Evolutionary conservation across 1,284 basidiomycete genomes (phyloP), one percentile per base, ranked within the genome.

Genomic region (Vanrija sp.): DNA sequence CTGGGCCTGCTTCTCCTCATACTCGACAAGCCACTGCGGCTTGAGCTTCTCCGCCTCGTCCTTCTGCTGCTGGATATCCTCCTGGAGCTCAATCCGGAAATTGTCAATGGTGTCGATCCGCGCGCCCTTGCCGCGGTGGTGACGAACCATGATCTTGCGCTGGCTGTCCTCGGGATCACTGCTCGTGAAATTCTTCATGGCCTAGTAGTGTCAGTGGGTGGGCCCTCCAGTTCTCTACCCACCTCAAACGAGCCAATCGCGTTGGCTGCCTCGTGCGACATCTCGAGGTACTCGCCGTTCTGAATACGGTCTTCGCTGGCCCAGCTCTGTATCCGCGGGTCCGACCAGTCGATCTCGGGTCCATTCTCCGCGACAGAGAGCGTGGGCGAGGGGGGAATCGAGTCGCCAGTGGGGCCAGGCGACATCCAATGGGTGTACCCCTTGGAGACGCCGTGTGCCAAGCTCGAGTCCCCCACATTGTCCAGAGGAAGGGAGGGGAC

Each of bases 261-360:
- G 35, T 57, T 60, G 36, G 63, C 51, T 35, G 63, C 60, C 43
- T 61, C 60, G 45, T 61, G 43, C 31, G 54, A 52, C 46, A 59
- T 53, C 41, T 65, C 63, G 14, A 69, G 54, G 54, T 60, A 73
- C 42, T 60, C 59, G 19, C 56, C 60, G 56, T 73, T 73, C 54
- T 70, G 62, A 44, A 58, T 56, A 41, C 63, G 58, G 56, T 69
- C 71, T 6, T 44, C 44, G 9, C 65, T 55, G 27, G 27, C 48
- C 72, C 71, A 73, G 27, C 43, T 46, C 52, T 68, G 64, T 27
- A 75, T 65, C 48, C 73, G 56, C 41, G 57, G 54, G 57, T 75
- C 72, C 14, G 56, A 51, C 73, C 73, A 75, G 54, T 68, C 50
- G 14, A 73, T 53, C 22, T 18, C 62, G 16, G 54, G 48, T 7